Conservation (phyloP, 306 rosid species). For the Astragalus membranaceus region DNA sequence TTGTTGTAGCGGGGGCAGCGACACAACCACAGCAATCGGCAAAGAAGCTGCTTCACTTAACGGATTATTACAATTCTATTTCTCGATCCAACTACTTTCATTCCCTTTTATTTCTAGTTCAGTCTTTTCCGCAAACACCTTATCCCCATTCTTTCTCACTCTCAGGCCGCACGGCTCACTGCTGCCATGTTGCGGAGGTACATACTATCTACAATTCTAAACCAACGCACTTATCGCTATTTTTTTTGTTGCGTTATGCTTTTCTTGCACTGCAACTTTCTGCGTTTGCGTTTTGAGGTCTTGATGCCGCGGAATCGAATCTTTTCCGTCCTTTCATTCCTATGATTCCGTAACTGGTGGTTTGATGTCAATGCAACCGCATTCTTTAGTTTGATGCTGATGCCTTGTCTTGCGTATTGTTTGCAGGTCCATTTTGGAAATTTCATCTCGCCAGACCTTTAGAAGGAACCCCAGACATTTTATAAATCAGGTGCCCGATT, state of each 20-base stretch:
- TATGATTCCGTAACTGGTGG: not conserved
- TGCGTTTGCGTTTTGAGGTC: not conserved
- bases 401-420: not conserved
- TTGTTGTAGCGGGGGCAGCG: not conserved
- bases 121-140: slow-evolving; percentile 3
- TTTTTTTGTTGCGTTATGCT: not conserved
- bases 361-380: not conserved
- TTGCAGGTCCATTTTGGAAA: slow-evolving; percentile 61
- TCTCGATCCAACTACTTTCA: not conserved
- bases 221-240: not conserved
- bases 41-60: not conserved
- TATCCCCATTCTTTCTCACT: not conserved
- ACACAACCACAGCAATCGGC: not conserved
- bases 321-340: not conserved
- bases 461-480: slow-evolving; percentile 49
- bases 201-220: not conserved
- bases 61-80: not conserved
- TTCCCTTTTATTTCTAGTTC: not conserved
- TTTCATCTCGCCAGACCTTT: slow-evolving; percentile 48
- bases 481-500: slow-evolving; percentile 42
- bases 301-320: not conserved
- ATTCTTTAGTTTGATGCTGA: slow-evolving; percentile 10
- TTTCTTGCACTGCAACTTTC: not conserved
- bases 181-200: slow-evolving; percentile 56
- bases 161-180: not conserved